Percentiles rank a stretch among this genome's conserved stretches.
Evolutionary conservation across 345 rosid species (phyloP).

Genomic region (Durio zibethinus): DNA sequence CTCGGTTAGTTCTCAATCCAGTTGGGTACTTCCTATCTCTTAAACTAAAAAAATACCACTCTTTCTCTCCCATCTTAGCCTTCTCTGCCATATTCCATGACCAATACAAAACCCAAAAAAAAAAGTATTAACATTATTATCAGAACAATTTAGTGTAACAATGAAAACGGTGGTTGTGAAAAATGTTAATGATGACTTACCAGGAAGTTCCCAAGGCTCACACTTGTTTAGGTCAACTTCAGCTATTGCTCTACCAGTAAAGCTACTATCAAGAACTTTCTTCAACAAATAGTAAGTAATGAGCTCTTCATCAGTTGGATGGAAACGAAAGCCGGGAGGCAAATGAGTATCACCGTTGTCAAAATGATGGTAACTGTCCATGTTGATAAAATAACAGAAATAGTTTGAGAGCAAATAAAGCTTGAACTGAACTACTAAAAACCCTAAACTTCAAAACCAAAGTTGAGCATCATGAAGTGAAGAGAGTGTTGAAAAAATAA

Average conservation of each 20-base stretch:
- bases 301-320: conserved; percentile 95
- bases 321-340: conserved; percentile 94
- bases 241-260: conserved; percentile 73
- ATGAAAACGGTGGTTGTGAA: neutral
- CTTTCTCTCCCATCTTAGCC: conserved; percentile 95
- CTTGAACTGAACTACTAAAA: neutral
- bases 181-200: conserved; percentile 25
- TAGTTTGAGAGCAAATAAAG: neutral
- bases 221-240: conserved; percentile 94
- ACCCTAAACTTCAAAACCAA: neutral
- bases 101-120: neutral
- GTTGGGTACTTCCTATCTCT: conserved; percentile 93
- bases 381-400: conserved; percentile 14
- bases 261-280: conserved; percentile 72
- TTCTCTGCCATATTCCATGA: conserved; percentile 41
- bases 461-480: neutral
- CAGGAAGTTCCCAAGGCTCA: conserved; percentile 98
- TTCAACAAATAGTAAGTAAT: conserved; percentile 79
- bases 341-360: conserved; percentile 46
- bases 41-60: conserved; percentile 88
- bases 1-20: conserved; percentile 89
- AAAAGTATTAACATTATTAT: neutral
- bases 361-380: conserved; percentile 48
- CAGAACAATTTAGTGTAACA: neutral
- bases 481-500: neutral